phyloP scores from a whole-genome alignment of 129 eudicot species.

The Pittosporum tobira region DNA sequence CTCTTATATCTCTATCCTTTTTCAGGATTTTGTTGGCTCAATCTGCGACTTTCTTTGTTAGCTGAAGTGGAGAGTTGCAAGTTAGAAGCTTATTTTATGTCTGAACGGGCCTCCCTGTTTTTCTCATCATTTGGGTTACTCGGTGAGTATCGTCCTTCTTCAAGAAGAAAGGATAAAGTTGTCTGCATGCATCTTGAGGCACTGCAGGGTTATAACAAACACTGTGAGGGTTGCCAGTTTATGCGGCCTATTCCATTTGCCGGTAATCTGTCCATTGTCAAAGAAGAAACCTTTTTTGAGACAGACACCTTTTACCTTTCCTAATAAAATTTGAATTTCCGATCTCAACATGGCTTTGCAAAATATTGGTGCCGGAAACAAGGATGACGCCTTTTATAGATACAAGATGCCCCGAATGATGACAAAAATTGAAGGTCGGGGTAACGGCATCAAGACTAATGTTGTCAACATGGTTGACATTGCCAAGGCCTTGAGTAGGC shows the following conservation, averaged over 20 bases:
- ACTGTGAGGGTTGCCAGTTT: constrained; percentile 17
- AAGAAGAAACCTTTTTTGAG: constrained; percentile 8
- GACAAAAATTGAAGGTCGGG: constrained; percentile 53
- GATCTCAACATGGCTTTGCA: constrained; percentile 46
- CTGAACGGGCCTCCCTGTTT: constrained; percentile 40
- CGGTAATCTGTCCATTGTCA: neutral
- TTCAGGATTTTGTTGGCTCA: constrained; percentile 16
- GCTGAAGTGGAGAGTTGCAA: too few relatives aligned
- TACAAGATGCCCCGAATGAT: constrained; percentile 66
- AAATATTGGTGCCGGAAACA: constrained; percentile 62
- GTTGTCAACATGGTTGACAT: constrained; percentile 68
- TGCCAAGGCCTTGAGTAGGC: constrained; percentile 62
- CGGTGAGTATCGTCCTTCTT: constrained; percentile 58
- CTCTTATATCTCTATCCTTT: neutral
- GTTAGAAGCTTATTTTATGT: constrained; percentile 47
- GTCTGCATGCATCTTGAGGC: constrained; percentile 39
- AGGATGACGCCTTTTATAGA: constrained; percentile 66
- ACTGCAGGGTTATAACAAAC: constrained; percentile 5
- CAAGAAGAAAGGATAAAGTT: constrained; percentile 26
- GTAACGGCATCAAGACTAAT: constrained; percentile 64
- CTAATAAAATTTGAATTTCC: too few relatives aligned
- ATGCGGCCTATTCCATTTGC: constrained; percentile 17
- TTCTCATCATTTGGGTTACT: constrained; percentile 43
- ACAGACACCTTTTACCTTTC: neutral
- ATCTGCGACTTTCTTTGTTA: constrained; percentile 19